These are phyloP conservation scores for Yarrowia porcina DNA, from an alignment of 805 yeast genomes.

Conservation along the genomic window DNA sequence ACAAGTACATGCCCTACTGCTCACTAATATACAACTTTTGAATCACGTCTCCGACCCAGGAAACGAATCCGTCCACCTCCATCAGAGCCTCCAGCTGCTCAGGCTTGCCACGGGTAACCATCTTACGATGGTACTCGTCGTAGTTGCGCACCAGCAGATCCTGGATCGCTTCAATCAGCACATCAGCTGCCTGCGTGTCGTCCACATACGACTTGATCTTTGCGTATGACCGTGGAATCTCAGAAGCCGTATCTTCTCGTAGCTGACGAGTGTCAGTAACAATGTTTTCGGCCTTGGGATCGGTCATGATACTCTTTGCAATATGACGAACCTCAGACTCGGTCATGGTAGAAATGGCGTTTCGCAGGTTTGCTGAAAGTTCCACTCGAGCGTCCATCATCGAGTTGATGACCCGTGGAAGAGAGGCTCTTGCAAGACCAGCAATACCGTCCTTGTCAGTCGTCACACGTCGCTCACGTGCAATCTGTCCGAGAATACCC, in stretches of 20 bases:
- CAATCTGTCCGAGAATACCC: conserved; percentile 41
- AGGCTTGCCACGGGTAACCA: conserved; percentile 35
- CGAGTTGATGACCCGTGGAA: conserved; percentile 75
- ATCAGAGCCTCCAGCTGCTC: conserved; percentile 49
- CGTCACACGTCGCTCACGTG: conserved; percentile 11
- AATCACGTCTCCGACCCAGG: conserved; percentile 45
- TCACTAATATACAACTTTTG: conserved; percentile 28
- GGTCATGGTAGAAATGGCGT: conserved; percentile 65
- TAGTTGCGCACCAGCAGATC: conserved; percentile 59
- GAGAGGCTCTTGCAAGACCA: conserved; percentile 59
- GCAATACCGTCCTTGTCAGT: conserved; percentile 40
- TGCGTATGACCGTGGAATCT: conserved; percentile 54
- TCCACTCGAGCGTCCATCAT: conserved; percentile 78
- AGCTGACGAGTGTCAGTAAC: conserved; percentile 43
- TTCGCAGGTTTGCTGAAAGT: conserved; percentile 67
- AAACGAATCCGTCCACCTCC: conserved; percentile 61
- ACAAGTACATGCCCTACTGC: neutral
- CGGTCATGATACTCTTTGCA: conserved; percentile 45
- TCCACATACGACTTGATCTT: conserved; percentile 54
- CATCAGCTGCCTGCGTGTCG: conserved; percentile 51
- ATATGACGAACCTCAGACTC: conserved; percentile 52
- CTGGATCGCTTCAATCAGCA: conserved; percentile 62
- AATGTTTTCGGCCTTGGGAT: conserved; percentile 34
- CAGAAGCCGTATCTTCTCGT: conserved; percentile 49
- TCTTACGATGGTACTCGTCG: conserved; percentile 47